Evolutionary conservation across 139 green algal genomes (phyloP).

Genomic region (Zygnema cylindricum): DNA sequence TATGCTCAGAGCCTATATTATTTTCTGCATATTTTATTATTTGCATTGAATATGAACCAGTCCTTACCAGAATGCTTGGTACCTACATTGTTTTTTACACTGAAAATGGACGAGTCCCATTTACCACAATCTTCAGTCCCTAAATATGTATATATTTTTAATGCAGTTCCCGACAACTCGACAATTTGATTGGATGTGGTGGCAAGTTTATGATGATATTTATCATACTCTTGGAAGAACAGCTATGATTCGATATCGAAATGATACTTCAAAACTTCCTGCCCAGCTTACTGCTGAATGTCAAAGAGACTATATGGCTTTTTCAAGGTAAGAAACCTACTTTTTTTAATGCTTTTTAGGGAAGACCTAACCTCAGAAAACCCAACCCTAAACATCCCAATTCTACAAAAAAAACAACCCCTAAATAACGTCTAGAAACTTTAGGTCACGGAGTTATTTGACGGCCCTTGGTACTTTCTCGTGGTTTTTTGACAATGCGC

Average conservation of each 20-base stretch:
- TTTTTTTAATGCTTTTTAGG: too few relatives aligned
- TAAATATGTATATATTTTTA: too few relatives aligned
- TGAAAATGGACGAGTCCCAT: not conserved
- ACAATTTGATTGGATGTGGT: constrained; percentile 26
- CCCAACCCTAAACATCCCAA: too few relatives aligned
- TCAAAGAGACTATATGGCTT: constrained; percentile 39
- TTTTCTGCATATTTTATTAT: not conserved
- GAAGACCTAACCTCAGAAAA: too few relatives aligned
- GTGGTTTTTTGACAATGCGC: too few relatives aligned
- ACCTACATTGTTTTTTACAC: not conserved
- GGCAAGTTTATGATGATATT: constrained; percentile 33
- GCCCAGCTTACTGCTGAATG: constrained; percentile 22
- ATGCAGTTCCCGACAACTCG: constrained; percentile 37
- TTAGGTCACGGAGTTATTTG: too few relatives aligned
- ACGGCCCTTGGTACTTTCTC: too few relatives aligned
- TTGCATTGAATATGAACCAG: not conserved
- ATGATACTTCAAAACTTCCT: not conserved
- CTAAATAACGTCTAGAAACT: too few relatives aligned
- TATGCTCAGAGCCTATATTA: not conserved
- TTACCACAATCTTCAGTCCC: not conserved
- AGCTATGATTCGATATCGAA: not conserved
- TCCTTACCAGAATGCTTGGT: not conserved
- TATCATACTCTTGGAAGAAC: too few relatives aligned
- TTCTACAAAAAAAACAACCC: too few relatives aligned
- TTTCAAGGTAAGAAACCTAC: constrained; percentile 11